Evolutionary conservation across 2,329 filamentous ascomycete species (phyloP).

Genomic region (Phialemoniopsis sp.): DNA sequence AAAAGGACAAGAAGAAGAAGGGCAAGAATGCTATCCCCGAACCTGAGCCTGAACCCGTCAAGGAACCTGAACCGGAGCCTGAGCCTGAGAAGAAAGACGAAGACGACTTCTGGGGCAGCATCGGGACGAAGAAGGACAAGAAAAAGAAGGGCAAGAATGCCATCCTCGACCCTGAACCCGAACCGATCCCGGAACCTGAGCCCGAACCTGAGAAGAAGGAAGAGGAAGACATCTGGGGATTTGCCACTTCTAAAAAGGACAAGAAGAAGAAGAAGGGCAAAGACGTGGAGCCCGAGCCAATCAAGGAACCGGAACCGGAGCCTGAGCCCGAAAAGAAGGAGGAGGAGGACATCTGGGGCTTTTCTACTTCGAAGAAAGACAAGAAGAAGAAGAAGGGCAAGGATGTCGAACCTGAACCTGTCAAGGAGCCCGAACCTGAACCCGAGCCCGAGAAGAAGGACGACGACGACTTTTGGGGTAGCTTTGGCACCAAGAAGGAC

Average conservation of each 20-base stretch:
- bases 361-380: conserved; percentile 3
- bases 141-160: too few species aligned
- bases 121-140: too few species aligned
- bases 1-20: conserved; percentile 22
- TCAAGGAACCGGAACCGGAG: conserved; percentile 1
- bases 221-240: conserved; percentile 11
- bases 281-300: conserved; percentile 5
- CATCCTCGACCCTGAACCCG: too few species aligned
- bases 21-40: conserved; percentile 10
- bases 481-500: conserved; percentile 32
- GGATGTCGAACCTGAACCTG: conserved; percentile 13
- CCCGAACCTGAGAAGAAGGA: conserved; percentile 10
- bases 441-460: conserved; percentile 10
- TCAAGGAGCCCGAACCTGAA: conserved; percentile 15
- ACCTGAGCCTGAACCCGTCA: conserved; percentile 7
- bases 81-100: conserved; percentile 12
- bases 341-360: conserved; percentile 5
- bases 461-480: conserved; percentile 16
- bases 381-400: conserved; percentile 8
- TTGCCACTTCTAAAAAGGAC: conserved; percentile 8
- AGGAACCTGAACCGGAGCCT: conserved; percentile 8
- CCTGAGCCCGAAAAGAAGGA: conserved; percentile 1
- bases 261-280: conserved; percentile 22
- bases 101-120: conserved; percentile 8
- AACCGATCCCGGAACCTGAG: conserved; percentile 16